These are phyloP conservation scores for Dalechampia spathulata DNA, from an alignment of 441 rosid genomes.

Conservation along the genomic window DNA sequence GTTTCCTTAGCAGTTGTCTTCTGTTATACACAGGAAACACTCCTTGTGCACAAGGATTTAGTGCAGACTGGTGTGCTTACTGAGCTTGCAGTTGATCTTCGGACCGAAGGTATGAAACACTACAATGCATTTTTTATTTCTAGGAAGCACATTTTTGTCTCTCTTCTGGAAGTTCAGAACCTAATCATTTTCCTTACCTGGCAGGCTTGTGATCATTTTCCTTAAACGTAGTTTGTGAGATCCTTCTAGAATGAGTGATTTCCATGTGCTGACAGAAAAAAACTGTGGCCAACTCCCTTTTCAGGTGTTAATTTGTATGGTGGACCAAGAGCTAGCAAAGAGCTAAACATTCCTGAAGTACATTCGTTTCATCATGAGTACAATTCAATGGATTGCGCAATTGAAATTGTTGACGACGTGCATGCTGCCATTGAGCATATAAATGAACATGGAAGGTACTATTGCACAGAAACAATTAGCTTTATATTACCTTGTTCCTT, in stretches of 20 bases:
- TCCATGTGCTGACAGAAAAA: background rate
- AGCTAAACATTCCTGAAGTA: conserved; percentile 59
- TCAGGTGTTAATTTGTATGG: conserved; percentile 80
- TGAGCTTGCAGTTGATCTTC: conserved; percentile 49
- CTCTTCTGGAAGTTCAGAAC: background rate
- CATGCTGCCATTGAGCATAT: conserved; percentile 78
- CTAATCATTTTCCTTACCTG: too few species aligned
- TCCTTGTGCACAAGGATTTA: conserved; percentile 85
- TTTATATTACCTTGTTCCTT: background rate
- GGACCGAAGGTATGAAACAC: conserved; percentile 47
- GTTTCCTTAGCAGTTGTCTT: background rate
- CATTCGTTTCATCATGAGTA: conserved; percentile 77
- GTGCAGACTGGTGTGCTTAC: conserved; percentile 48
- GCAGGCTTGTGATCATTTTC: too few species aligned
- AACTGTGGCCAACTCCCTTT: conserved; percentile 11
- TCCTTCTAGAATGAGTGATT: conserved; percentile 3
- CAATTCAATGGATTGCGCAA: conserved; percentile 85
- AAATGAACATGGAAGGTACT: conserved; percentile 85
- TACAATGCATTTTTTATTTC: background rate
- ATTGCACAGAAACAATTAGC: conserved; percentile 5
- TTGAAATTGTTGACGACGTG: conserved; percentile 88
- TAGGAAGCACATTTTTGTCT: background rate
- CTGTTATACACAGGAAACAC: conserved; percentile 65
- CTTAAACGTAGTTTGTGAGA: too few species aligned
- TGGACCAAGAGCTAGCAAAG: conserved; percentile 69